A percentile compares a stretch with the other conserved stretches of the same genome.
Evolutionary conservation across 108 stramenopile species (phyloP).

Genomic region (Chaetoceros tenuissimus): DNA sequence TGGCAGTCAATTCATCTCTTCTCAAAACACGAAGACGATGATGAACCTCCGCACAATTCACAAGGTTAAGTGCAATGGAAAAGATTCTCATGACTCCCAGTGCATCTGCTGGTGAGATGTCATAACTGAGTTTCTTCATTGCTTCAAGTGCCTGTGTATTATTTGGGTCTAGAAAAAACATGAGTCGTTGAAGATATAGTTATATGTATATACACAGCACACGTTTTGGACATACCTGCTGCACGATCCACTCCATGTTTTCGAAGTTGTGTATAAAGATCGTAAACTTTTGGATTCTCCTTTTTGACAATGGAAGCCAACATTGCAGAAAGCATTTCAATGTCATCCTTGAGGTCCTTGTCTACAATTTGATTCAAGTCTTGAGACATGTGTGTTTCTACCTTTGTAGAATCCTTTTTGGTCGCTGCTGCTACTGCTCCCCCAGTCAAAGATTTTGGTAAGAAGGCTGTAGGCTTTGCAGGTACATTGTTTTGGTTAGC

Average conservation of each 20-base stretch:
- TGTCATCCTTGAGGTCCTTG: slow-evolving; percentile 42
- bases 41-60: slow-evolving; percentile 82
- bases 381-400: no score
- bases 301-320: slow-evolving; percentile 51
- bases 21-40: slow-evolving; percentile 60
- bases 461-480: no score
- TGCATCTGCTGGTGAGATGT: slow-evolving; percentile 44
- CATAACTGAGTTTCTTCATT: slow-evolving; percentile 48
- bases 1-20: slow-evolving; percentile 15
- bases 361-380: slow-evolving; percentile 15
- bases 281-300: slow-evolving; percentile 55
- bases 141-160: slow-evolving; percentile 32
- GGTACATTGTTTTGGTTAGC: no score
- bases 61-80: slow-evolving; percentile 60
- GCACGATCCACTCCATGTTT: slow-evolving; percentile 47
- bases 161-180: slow-evolving; percentile 37
- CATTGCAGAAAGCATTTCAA: slow-evolving; percentile 65
- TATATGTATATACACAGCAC: no score
- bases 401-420: no score
- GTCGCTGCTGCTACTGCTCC: no score
- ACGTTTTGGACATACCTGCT: slow-evolving; percentile 7
- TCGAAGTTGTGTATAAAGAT: slow-evolving; percentile 55
- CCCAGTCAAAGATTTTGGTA: no score
- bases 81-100: slow-evolving; percentile 68
- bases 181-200: background rate